Conservation (phyloP, 108 stramenopile genomes). For the Nannochloropsis salina region DNA sequence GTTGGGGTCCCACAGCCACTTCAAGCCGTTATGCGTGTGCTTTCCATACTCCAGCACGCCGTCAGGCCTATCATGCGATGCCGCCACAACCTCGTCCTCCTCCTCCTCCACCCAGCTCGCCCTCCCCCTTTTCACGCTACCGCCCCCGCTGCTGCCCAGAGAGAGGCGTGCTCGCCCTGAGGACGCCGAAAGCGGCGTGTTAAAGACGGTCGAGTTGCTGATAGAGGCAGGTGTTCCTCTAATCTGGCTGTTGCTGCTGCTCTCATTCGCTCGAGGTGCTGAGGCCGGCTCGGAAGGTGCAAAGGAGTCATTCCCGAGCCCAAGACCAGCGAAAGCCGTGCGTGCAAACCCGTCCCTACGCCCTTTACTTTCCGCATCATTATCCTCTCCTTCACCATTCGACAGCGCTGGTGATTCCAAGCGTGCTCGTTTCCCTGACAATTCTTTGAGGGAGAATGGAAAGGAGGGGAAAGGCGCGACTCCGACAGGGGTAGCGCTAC, state of each 20-base stretch:
- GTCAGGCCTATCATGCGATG: constrained; percentile 24
- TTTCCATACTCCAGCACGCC: constrained; percentile 35
- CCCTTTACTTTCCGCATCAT: neutral
- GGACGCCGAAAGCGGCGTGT: neutral
- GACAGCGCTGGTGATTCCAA: neutral
- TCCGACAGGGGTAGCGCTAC: neutral
- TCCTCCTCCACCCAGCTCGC: neutral
- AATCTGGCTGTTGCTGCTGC: neutral
- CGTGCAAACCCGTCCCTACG: neutral
- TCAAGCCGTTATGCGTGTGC: constrained; percentile 34
- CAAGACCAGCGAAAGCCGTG: neutral
- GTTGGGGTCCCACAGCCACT: constrained; percentile 30
- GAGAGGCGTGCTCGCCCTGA: neutral
- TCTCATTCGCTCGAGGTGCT: neutral
- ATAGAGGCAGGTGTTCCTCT: neutral
- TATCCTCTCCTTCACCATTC: neutral
- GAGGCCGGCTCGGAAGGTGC: neutral
- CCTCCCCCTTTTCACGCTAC: constrained; percentile 7
- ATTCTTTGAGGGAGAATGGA: neutral
- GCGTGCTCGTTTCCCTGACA: neutral
- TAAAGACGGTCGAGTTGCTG: neutral
- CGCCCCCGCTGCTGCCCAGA: neutral
- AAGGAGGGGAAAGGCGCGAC: neutral
- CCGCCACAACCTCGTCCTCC: neutral
- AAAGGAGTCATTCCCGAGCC: neutral